These are phyloP conservation scores for Thermochaetoides thermophila DNA, from an alignment of 495 filamentous ascomycete species.

Conservation along the genomic window DNA sequence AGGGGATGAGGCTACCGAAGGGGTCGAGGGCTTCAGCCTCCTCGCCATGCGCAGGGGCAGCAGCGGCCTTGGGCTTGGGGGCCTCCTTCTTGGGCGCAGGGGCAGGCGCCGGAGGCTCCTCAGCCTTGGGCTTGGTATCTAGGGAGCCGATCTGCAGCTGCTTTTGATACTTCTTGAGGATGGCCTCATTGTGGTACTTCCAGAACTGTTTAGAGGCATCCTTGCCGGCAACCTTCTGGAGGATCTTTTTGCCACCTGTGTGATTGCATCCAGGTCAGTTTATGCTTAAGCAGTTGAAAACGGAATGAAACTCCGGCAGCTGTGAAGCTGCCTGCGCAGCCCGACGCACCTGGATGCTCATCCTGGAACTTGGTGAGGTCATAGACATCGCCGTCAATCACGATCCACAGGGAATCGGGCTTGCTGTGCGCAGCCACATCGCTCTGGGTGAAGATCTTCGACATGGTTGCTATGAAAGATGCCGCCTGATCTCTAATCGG, in stretches of 20 bases:
- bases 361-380: slow-evolving; percentile 90
- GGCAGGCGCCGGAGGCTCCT: slow-evolving; percentile 36
- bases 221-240: slow-evolving; percentile 85
- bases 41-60: slow-evolving; percentile 35
- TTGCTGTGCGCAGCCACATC: slow-evolving; percentile 90
- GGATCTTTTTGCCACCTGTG: slow-evolving; percentile 90
- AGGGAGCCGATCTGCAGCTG: slow-evolving; percentile 82
- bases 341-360: slow-evolving; percentile 62
- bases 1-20: slow-evolving; percentile 78
- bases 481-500: too few species aligned
- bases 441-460: slow-evolving; percentile 65
- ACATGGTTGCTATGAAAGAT: slow-evolving; percentile 53
- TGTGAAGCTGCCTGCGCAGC: background rate
- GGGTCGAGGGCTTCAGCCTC: slow-evolving; percentile 61
- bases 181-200: slow-evolving; percentile 94
- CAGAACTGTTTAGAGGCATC: slow-evolving; percentile 98
- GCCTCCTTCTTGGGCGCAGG: slow-evolving; percentile 37
- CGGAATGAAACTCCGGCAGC: background rate
- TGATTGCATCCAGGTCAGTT: slow-evolving; percentile 4
- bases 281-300: too few species aligned
- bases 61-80: slow-evolving; percentile 34
- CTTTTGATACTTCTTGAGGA: slow-evolving; percentile 89
- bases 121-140: slow-evolving; percentile 62
- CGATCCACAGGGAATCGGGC: slow-evolving; percentile 69
- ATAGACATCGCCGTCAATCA: slow-evolving; percentile 92